phyloP scores from a whole-genome alignment of 495 filamentous ascomycete genomes.

The Copromyces sp. region DNA sequence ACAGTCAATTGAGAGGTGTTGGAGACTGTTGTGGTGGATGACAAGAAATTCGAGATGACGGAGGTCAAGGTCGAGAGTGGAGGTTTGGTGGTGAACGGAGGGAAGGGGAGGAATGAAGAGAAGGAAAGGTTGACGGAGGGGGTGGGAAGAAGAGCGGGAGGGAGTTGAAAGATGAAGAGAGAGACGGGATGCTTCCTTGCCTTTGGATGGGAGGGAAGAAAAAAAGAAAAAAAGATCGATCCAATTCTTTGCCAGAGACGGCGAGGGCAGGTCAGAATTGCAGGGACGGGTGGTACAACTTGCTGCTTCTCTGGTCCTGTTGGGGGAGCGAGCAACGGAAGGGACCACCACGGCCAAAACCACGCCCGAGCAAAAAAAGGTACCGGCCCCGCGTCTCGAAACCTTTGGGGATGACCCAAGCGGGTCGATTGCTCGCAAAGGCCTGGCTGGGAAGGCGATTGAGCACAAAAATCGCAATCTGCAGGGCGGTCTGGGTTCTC shows the following conservation, averaged over 20 bases:
- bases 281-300: not conserved
- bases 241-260: not conserved
- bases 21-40: not conserved
- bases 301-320: conserved; percentile 8
- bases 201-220: conserved; percentile 9
- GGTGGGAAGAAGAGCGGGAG: conserved; percentile 3
- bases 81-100: not conserved
- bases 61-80: not conserved
- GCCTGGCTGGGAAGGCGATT: not conserved
- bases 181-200: conserved; percentile 6
- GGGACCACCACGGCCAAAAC: not conserved
- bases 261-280: not conserved
- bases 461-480: not conserved
- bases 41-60: not conserved
- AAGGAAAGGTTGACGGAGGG: not conserved
- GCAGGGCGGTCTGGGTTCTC: conserved; percentile 18
- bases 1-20: conserved; percentile 4
- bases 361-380: conserved; percentile 16
- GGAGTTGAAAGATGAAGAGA: conserved; percentile 1
- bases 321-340: conserved; percentile 3
- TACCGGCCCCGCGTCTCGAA: conserved; percentile 19
- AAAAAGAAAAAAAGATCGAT: not conserved
- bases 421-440: conserved; percentile 12
- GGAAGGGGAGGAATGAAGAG: not conserved
- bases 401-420: conserved; percentile 23